These are phyloP conservation scores for Salvia rosmarinus DNA, from an alignment of 257 asterid genomes.

Conservation along the genomic window DNA sequence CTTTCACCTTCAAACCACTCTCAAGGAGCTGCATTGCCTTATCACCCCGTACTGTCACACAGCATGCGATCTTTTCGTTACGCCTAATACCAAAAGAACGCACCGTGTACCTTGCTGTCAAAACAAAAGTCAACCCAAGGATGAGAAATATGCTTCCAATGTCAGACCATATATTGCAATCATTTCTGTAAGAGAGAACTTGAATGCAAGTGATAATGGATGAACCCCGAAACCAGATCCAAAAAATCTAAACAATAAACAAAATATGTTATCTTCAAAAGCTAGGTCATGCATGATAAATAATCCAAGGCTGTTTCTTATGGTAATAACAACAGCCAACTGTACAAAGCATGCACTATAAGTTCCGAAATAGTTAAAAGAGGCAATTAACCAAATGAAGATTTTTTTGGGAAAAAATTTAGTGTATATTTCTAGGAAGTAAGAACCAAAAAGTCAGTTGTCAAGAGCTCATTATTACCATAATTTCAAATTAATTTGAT, in stretches of 20 bases:
- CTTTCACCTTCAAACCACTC: constrained; percentile 73
- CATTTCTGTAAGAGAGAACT: neutral
- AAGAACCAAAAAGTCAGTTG: neutral
- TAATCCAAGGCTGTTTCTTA: neutral
- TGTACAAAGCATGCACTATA: neutral
- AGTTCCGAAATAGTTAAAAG: neutral
- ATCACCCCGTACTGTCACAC: constrained; percentile 68
- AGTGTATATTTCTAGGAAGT: neutral
- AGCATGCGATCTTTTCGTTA: constrained; percentile 78
- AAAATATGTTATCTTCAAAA: neutral
- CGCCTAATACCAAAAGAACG: constrained; percentile 78
- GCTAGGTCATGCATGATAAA: neutral
- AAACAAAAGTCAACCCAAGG: constrained; percentile 1
- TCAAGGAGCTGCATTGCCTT: constrained; percentile 74
- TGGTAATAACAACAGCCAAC: neutral
- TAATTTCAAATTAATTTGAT: neutral
- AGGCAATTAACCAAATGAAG: neutral
- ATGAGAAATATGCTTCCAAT: neutral
- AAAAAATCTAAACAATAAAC: neutral
- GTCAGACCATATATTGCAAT: neutral
- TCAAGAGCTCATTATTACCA: neutral
- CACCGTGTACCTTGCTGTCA: constrained; percentile 76
- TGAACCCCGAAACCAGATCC: neutral
- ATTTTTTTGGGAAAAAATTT: too few species aligned
- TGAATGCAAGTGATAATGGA: neutral